Base-by-base conservation (phyloP, 176 grass and related monocot genomes). In the Ensete ventricosum region DNA sequence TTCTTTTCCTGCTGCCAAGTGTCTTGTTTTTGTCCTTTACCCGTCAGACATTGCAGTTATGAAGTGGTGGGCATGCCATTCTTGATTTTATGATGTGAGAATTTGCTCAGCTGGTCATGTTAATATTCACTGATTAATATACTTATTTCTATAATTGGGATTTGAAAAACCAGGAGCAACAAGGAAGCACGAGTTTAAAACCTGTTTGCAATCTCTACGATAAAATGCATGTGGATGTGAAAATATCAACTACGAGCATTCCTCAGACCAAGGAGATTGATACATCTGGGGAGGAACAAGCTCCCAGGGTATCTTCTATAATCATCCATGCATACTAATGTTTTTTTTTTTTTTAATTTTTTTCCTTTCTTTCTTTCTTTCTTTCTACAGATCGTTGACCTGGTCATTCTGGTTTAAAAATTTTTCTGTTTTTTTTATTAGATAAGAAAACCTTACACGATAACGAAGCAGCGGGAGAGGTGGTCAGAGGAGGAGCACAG, bases 401-500 rank as follows among this genome's bases (percentile, higher is more conserved):
- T 49, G 3, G 3, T 34, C 29, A 34, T 34, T 34, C 29, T 43
- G 26, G 20, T 78, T 54, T 70, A 19, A 50, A 73, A n/a, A 59
- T 51, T 51, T 14, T 49, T 79, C 64, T 12, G 48, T 17, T 62
- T 71, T 22, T 54, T 55, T 76, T 55, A 74, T 50, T 79, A 96
- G 93, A 84, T 82, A 60, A 87, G 93, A 20, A 97, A 97, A 83
- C 83, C 93, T 16, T 97, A 97, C 83, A 97, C 88, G 19, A 90
- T 97, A 78, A 88, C 89, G 8, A 97, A 97, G 77, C 93, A 97
- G 54, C 79, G 93, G 29, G 90, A 97, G 83, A 97, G 87, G 52
- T 97, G 93, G 93, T 87, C 93, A 0, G 90, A 97, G 81, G 90
- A 90, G 3, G 93, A 97, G 54, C 93, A 97, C 77, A 88, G 73